Conservation (phyloP, 208 protist species). For the Trypanosoma scelopori region DNA sequence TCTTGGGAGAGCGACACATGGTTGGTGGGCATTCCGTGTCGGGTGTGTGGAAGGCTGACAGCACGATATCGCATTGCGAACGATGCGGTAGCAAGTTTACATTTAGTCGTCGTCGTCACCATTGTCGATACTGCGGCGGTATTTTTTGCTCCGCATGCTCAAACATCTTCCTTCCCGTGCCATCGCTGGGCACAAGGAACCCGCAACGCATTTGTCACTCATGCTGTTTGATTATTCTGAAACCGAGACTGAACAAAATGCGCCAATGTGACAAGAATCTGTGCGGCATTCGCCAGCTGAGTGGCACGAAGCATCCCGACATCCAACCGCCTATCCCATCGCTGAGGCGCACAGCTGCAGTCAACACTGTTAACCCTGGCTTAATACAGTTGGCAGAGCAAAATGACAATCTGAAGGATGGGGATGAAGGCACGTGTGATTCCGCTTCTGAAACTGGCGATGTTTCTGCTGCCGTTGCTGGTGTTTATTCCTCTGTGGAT, state of each 20-base stretch:
- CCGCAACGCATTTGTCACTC: constrained; percentile 47
- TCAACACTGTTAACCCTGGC: background rate
- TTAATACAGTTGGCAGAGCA: background rate
- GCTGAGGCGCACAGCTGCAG: background rate
- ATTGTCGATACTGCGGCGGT: constrained; percentile 34
- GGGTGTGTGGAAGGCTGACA: constrained; percentile 38
- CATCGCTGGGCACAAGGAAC: constrained; percentile 20
- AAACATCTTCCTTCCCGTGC: constrained; percentile 23
- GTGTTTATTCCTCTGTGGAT: constrained; percentile 39
- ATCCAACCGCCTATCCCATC: background rate
- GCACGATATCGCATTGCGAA: constrained; percentile 28
- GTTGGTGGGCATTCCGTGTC: constrained; percentile 8
- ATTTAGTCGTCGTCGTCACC: constrained; percentile 38
- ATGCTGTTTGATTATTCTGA: constrained; percentile 24
- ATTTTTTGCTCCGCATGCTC: constrained; percentile 55
- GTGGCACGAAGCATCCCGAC: too few species aligned
- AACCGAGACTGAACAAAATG: background rate
- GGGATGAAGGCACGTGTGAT: background rate
- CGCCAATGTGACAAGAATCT: background rate
- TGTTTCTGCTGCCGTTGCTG: constrained; percentile 38
- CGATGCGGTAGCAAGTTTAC: constrained; percentile 31
- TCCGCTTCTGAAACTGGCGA: constrained; percentile 21
- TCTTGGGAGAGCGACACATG: background rate
- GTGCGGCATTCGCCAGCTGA: too few species aligned
- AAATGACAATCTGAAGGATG: background rate